Conservation (phyloP, 768 basidiomycete genomes). For the Panellus pusillus region DNA sequence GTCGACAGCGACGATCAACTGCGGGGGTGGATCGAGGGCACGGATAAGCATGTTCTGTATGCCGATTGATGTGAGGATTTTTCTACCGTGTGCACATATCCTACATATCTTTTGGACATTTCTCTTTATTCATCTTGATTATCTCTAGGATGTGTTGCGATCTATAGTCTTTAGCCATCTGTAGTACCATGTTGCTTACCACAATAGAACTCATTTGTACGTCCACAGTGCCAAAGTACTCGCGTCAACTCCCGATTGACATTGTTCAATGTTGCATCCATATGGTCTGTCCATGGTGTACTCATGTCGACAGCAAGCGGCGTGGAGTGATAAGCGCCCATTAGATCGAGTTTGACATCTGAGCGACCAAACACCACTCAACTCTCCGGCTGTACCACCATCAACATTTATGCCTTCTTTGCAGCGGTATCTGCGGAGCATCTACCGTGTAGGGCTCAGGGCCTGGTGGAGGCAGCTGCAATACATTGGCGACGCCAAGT, state of each 20-base stretch:
- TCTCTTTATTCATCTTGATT: conserved; percentile 18
- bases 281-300: too few relatives aligned
- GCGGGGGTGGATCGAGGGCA: conserved; percentile 70
- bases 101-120: conserved; percentile 15
- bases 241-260: too few relatives aligned
- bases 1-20: conserved; percentile 66
- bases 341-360: too few relatives aligned
- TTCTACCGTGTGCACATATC: background rate
- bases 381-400: conserved; percentile 4
- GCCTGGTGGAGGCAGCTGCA: conserved; percentile 93
- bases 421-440: conserved; percentile 70
- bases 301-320: too few relatives aligned
- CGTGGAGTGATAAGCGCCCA: too few relatives aligned
- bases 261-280: too few relatives aligned
- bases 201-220: background rate
- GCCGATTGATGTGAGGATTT: conserved; percentile 51
- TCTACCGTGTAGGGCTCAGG: conserved; percentile 71
- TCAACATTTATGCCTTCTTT: conserved; percentile 62
- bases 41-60: conserved; percentile 83
- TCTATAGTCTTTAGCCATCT: conserved; percentile 13
- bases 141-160: conserved; percentile 12
- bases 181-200: conserved; percentile 19
- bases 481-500: conserved; percentile 94
- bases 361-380: conserved; percentile 2
- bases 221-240: too few relatives aligned